A percentile compares a stretch with the other conserved stretches of the same genome.
Evolutionary conservation across 257 asterid genomes (phyloP).

Genomic region (Fraxinus excelsior): DNA sequence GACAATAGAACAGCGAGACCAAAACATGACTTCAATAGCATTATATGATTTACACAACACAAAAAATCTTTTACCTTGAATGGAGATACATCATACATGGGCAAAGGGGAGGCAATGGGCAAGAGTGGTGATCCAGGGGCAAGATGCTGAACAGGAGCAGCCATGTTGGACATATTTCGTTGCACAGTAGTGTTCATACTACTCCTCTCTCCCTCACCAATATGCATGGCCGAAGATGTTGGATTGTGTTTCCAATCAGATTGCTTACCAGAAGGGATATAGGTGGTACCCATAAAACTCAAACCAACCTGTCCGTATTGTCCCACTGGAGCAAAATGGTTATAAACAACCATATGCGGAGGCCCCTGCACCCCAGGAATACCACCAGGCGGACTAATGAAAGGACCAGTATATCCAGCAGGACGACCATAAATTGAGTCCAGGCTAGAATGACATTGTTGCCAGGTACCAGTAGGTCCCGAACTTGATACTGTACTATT

Average conservation of each 20-base stretch:
- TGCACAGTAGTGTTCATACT: conserved; percentile 54
- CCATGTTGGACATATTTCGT: conserved; percentile 55
- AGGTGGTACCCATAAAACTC: conserved; percentile 96
- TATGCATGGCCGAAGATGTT: conserved; percentile 52
- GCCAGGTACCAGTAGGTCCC: conserved; percentile 84
- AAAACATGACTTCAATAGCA: neutral
- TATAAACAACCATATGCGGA: conserved; percentile 95
- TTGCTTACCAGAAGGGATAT: conserved; percentile 88
- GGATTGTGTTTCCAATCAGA: conserved; percentile 84
- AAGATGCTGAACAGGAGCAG: conserved; percentile 71
- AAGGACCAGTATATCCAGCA: conserved; percentile 79
- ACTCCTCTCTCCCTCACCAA: conserved; percentile 64
- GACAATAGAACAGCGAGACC: neutral
- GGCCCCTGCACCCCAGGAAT: conserved; percentile 92
- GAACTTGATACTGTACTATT: conserved; percentile 58
- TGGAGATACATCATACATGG: conserved; percentile 84
- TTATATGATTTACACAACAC: neutral
- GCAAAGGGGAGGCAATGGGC: conserved; percentile 79
- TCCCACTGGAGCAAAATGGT: conserved; percentile 97
- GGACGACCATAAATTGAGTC: conserved; percentile 90
- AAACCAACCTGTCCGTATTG: conserved; percentile 96
- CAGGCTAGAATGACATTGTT: conserved; percentile 72
- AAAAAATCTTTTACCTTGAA: conserved; percentile 66
- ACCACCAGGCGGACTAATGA: conserved; percentile 75
- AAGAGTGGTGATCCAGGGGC: conserved; percentile 86